phyloP scores from a whole-genome alignment of 1,284 basidiomycete genomes.

The Ceratobasidium theobromae region DNA sequence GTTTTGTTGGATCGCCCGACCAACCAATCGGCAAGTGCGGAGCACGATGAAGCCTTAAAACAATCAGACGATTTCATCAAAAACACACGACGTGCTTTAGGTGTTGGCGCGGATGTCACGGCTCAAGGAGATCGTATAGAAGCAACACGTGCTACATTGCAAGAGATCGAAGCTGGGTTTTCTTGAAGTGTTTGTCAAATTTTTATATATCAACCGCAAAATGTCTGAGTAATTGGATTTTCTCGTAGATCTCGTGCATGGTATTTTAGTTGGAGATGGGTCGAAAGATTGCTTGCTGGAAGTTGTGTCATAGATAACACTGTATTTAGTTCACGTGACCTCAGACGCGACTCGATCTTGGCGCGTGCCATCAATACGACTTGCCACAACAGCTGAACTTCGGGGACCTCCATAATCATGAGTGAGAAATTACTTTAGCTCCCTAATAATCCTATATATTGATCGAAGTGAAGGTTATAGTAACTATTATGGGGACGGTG shows the following conservation, averaged over 20 bases:
- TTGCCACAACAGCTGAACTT: not conserved
- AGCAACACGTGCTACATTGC: conserved; percentile 12
- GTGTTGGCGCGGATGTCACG: conserved; percentile 2
- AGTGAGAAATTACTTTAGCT: not conserved
- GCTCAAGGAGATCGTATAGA: conserved; percentile 26
- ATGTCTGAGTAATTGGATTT: no score
- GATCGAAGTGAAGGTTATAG: not conserved
- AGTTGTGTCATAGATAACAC: not conserved
- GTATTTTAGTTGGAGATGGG: no score
- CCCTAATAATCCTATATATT: not conserved
- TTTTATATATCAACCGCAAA: not conserved
- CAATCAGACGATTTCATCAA: conserved; percentile 10
- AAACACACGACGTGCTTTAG: conserved; percentile 1
- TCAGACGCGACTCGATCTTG: not conserved
- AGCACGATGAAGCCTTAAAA: conserved; percentile 3
- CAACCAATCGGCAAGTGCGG: not conserved
- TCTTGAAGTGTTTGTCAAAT: not conserved
- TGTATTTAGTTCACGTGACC: conserved; percentile 28
- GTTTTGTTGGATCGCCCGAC: not conserved
- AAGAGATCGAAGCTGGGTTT: conserved; percentile 15
- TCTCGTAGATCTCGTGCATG: no score
- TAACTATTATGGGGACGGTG: conserved; percentile 23
- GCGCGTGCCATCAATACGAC: not conserved
- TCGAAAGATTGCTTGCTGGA: not conserved
- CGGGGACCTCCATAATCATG: not conserved